Evolutionary conservation across 176 grass and related monocot species (phyloP).

Genomic region (Tuctoria greenei): DNA sequence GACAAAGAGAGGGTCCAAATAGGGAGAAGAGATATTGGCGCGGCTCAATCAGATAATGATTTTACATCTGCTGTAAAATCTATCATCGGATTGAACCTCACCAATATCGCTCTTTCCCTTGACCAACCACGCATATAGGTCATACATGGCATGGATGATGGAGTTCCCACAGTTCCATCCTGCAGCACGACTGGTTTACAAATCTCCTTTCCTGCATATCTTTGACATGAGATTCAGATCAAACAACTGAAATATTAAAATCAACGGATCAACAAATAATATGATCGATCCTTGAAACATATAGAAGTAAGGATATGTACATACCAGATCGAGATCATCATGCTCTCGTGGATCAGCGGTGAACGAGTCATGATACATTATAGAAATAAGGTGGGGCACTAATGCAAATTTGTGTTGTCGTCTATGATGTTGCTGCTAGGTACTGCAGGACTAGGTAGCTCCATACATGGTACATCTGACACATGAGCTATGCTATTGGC

Average conservation of each 20-base stretch:
- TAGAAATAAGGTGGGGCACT: too few relatives aligned
- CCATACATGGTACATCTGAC: too few relatives aligned
- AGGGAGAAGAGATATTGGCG: constrained; percentile 95
- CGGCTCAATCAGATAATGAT: constrained; percentile 93
- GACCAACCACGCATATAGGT: neutral
- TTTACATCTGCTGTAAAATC: constrained; percentile 42
- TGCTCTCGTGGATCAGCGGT: neutral
- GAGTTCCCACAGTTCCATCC: neutral
- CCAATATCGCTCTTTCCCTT: constrained; percentile 89
- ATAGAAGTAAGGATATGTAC: neutral
- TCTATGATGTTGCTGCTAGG: neutral
- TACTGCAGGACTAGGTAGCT: too few relatives aligned
- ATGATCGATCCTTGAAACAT: neutral
- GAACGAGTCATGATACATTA: too few relatives aligned
- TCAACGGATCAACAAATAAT: neutral
- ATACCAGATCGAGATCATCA: constrained; percentile 8
- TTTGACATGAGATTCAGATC: neutral
- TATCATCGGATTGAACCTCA: constrained; percentile 96
- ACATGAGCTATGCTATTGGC: neutral
- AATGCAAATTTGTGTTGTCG: too few relatives aligned
- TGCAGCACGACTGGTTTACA: neutral
- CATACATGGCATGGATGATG: too few relatives aligned
- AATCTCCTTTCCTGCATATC: neutral
- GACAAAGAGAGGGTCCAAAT: neutral
- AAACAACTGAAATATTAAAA: neutral